Base-by-base conservation (phyloP, 306 rosid species). In the Rosa rugosa region DNA sequence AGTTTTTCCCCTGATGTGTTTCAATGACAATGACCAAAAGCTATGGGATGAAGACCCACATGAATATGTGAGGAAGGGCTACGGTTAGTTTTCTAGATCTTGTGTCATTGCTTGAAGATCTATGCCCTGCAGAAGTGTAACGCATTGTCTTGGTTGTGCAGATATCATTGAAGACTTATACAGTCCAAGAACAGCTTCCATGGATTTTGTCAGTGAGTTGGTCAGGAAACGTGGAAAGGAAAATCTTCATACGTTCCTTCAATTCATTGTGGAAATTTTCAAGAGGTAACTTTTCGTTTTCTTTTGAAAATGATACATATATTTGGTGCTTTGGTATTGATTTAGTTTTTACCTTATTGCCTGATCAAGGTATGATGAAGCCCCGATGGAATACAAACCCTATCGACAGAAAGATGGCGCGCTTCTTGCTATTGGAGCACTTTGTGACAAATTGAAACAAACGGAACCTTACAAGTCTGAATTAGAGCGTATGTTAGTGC, bases 21-120 rank as follows among this genome's bases (percentile, higher is more conserved):
- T 94, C 80, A 94, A 90, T 83, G 97, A 92, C 80, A 88, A 86
- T 71, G 98, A 94, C 83, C 97, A 89, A 81, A 91, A 84, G 87
- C 97, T 94, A 72, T 94, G 98, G 98, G 97, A 92, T 60, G 98
- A 94, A 79, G 98, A 94, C 78, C 97, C 98, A 27, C 97, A 94
- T 85, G 98, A 94, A 80, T 94, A 94, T 84, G 98, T 94, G 78
- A 88, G 97, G 87, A 94, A 94, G 89, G 98, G 98, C 81, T 94
- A 92, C 81, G 98, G 98, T 94, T 84, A 85, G 94, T 86, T 50
- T 40, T 73, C 8, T 59, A 42, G 56, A 44, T 53, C 69, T 76
- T 40, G 59, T 41, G 60, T 78, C 18, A 23, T 71, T 49, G 71
- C 71, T 75, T 42, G 20, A 72, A 18, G 34, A 73, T 60, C 23